A percentile compares a stretch with the other conserved stretches of the same genome.
These are phyloP conservation scores for Blastobotrys parvus DNA, from an alignment of 805 yeast species.

Conservation along the genomic window DNA sequence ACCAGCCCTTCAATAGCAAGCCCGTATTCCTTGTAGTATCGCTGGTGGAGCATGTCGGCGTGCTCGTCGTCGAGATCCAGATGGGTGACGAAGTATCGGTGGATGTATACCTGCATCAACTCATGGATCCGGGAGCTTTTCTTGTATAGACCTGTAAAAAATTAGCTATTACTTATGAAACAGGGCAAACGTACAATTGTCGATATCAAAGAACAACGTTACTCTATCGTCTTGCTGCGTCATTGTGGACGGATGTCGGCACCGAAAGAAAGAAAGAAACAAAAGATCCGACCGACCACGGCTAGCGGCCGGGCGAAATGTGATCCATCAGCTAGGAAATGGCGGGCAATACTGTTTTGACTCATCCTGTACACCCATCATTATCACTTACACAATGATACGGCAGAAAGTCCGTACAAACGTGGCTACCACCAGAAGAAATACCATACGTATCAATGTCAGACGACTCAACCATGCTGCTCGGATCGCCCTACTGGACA, in stretches of 20 bases:
- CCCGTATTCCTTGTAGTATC: constrained; percentile 81
- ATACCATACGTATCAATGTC: too few relatives aligned
- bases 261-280: too few relatives aligned
- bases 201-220: constrained; percentile 81
- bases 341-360: too few relatives aligned
- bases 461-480: constrained; percentile 11
- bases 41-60: constrained; percentile 61
- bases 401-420: too few relatives aligned
- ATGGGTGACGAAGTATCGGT: constrained; percentile 63
- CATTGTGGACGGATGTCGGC: too few relatives aligned
- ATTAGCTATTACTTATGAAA: background rate
- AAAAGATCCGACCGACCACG: too few relatives aligned
- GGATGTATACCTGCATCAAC: constrained; percentile 80
- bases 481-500: constrained; percentile 13
- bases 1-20: constrained; percentile 86
- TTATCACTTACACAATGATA: too few relatives aligned
- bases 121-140: constrained; percentile 71
- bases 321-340: too few relatives aligned
- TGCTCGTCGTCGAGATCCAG: constrained; percentile 59
- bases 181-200: constrained; percentile 49
- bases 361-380: too few relatives aligned
- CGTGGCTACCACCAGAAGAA: too few relatives aligned
- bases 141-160: constrained; percentile 43
- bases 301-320: too few relatives aligned
- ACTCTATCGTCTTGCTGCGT: constrained; percentile 11